Evolutionary conservation across 768 basidiomycete species (phyloP).

Genomic region (Leccinum incarnatum): DNA sequence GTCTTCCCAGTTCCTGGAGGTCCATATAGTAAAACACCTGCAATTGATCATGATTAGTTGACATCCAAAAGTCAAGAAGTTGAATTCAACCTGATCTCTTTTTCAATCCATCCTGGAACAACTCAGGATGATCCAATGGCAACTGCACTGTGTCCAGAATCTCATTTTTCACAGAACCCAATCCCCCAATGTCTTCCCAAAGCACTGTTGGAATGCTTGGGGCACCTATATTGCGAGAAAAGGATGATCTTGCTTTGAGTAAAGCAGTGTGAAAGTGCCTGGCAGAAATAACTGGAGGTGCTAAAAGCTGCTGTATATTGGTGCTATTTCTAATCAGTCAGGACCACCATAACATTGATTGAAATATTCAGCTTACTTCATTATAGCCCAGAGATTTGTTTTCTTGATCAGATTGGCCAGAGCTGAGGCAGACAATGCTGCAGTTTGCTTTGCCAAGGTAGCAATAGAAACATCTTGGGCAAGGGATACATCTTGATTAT

Average conservation of each 20-base stretch:
- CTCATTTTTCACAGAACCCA: slow-evolving; percentile 82
- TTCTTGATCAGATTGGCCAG: slow-evolving; percentile 65
- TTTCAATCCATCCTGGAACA: slow-evolving; percentile 89
- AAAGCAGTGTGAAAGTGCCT: slow-evolving; percentile 76
- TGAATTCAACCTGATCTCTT: slow-evolving; percentile 77
- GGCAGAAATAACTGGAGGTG: slow-evolving; percentile 28
- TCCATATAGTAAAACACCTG: slow-evolving; percentile 89
- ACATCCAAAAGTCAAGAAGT: neutral
- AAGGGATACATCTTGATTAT: slow-evolving; percentile 42
- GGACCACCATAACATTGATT: neutral
- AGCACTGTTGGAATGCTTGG: slow-evolving; percentile 93
- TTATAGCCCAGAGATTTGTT: slow-evolving; percentile 48
- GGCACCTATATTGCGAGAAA: slow-evolving; percentile 93
- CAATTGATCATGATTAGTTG: neutral
- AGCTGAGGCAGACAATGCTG: slow-evolving; percentile 84
- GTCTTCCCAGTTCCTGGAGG: slow-evolving; percentile 98
- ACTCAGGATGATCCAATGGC: slow-evolving; percentile 84
- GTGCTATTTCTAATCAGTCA: slow-evolving; percentile 3
- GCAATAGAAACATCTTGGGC: slow-evolving; percentile 79
- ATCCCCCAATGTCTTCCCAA: slow-evolving; percentile 97
- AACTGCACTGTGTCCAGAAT: slow-evolving; percentile 96
- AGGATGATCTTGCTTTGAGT: slow-evolving; percentile 65
- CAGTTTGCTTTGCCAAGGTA: slow-evolving; percentile 79
- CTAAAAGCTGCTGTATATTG: neutral
- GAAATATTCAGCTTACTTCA: slow-evolving; percentile 13